phyloP scores from a whole-genome alignment of 345 rosid species.

The Gossypium stocksii region DNA sequence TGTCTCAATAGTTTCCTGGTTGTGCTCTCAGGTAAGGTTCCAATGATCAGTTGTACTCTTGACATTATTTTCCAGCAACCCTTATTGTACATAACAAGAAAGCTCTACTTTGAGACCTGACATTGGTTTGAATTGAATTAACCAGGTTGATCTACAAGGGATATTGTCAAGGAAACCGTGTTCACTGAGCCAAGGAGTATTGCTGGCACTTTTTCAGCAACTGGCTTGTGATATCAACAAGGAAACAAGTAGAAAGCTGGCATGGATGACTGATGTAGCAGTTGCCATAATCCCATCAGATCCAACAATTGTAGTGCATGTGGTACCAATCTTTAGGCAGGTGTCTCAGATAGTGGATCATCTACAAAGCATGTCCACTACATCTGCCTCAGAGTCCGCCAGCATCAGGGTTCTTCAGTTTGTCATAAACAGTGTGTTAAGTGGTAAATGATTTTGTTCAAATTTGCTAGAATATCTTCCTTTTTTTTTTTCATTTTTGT shows the following conservation, averaged over 20 bases:
- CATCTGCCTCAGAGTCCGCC: conserved; percentile 36
- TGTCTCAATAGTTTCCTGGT: conserved; percentile 66
- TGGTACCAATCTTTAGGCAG: conserved; percentile 57
- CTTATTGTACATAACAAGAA: neutral
- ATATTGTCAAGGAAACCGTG: conserved; percentile 41
- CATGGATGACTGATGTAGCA: conserved; percentile 71
- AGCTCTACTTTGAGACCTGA: neutral
- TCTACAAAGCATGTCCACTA: conserved; percentile 35
- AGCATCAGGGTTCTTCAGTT: conserved; percentile 55
- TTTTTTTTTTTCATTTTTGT: conserved; percentile 11
- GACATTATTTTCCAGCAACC: neutral
- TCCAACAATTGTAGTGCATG: conserved; percentile 51
- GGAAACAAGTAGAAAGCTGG: conserved; percentile 46
- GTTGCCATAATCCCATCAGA: conserved; percentile 54
- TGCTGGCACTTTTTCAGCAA: conserved; percentile 76
- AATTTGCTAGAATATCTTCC: conserved; percentile 20
- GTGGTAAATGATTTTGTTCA: conserved; percentile 47
- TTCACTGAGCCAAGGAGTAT: conserved; percentile 66
- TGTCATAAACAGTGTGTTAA: conserved; percentile 49
- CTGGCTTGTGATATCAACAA: conserved; percentile 56
- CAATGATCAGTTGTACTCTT: neutral
- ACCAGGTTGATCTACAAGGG: conserved; percentile 53
- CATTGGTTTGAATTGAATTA: neutral
- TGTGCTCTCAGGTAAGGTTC: conserved; percentile 55
- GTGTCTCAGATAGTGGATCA: conserved; percentile 58